Evolutionary conservation across 768 basidiomycete species (phyloP), one percentile per base, ranked within the genome.

Genomic region (Panaeolus cyanescens): DNA sequence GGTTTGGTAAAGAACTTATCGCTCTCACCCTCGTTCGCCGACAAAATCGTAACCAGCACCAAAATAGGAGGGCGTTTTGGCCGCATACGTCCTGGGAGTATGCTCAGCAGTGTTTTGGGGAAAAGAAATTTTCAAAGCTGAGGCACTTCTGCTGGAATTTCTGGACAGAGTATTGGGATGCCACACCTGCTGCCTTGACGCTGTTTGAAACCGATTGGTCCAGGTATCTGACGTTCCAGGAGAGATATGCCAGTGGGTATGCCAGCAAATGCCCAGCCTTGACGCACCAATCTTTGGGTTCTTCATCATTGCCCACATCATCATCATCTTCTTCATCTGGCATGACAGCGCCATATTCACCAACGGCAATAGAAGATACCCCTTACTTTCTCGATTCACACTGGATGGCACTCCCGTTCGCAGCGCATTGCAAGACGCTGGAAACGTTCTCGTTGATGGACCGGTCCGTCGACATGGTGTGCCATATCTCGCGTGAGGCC

Each of bases 131-230:
- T 5, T 50, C 45, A 15, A 50, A 50, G 12, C 9, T 72, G 39
- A 42, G 62, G 6, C 65, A 70, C 54, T 74, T 74, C 53, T 68
- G 70, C 54, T 72, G 72, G 71, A 74, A 74, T 57, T 70, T 68
- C 58, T 62, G 55, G 42, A 68, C 65, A 28, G 66, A 66, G 57
- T 67, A 70, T 56, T 67, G 65, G 65, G 69, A 70, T 53, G 69
- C 66, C 15, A 68, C 69, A 33, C 67, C 69, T 4, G 57, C 54
- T 12, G 34, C 62, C 31, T 40, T 70, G 36, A 45, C 67, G 32
- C 63, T 65, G n/a, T 68, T 70, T 55, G 69, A 70, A 55, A 56
- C 32, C 42, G 63, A 63, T 22, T 70, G 45, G 45, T 50, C 25
- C 22, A 50, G 45, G 12, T 25, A 50, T 15, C 2, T 50, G 9